Evolutionary conservation across 176 grass and related monocot species (phyloP), one percentile per base, ranked within the genome.

Genomic region (Oryza rufipogon): DNA sequence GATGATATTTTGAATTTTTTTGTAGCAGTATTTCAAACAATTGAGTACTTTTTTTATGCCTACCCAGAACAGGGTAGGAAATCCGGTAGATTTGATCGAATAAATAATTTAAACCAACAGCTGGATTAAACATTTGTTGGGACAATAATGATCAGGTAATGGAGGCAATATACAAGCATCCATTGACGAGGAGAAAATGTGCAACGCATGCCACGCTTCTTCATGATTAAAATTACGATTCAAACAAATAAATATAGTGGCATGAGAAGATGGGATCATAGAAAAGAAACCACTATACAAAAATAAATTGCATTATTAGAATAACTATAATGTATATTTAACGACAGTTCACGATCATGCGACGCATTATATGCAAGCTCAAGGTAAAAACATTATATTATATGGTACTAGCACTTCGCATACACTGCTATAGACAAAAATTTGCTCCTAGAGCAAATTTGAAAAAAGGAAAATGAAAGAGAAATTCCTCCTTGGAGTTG

Each of bases 371-470:
- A 66, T 65, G 51, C n/a, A 65, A 44, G 30, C 54, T 48, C 71
- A 71, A 74, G 32, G n/a, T 56, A 30, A 65, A 65, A 22, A 69
- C 38, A 65, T 32, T 33, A 42, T 41, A 39, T 30, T 79, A 20
- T 41, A 8, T 41, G 7, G 39, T 41, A 41, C 39, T 41, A 41
- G 39, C 8, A 41, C 39, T 42, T 64, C 17, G 41, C 32, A 6
- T 22, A 74, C 10, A 8, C 2, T 73, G 23, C 45, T 52, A 11
- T 70, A 64, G 39, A 70, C 15, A 85, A 3, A 83, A 70, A 76
- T 80, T 80, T 85, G 71, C 82, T 64, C 9, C 70, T 51, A 75
- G 60, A 89, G 70, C 70, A 80, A 85, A 70, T 47, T 76, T 19
- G 54, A 69, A 45, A 44, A 44, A 72, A 70, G 1, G 3, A 23